A percentile compares a stretch with the other conserved stretches of the same genome.
phyloP scores from a whole-genome alignment of 139 green algal genomes.

The Edaphochlamys debaryana region DNA sequence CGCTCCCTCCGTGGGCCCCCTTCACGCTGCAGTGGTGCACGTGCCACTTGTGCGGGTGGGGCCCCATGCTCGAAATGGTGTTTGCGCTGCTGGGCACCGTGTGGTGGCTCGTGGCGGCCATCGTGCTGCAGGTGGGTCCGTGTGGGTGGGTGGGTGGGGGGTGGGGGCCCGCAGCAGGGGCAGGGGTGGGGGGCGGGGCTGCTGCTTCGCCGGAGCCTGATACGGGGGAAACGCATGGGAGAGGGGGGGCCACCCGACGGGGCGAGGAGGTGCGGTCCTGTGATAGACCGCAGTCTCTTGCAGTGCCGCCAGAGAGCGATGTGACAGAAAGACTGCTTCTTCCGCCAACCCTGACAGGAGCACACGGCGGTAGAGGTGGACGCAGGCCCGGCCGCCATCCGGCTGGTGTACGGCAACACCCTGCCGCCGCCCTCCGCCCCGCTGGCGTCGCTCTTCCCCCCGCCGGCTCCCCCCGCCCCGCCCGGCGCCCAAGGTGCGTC shows the following conservation, averaged over 20 bases:
- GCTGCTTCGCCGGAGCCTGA: too few species aligned
- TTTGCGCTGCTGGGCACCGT: conserved; percentile 17
- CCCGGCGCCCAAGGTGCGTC: too few species aligned
- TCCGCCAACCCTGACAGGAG: too few species aligned
- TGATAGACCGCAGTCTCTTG: too few species aligned
- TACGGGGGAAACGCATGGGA: too few species aligned
- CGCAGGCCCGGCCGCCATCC: background rate
- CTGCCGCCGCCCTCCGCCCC: background rate
- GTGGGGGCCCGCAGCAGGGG: background rate
- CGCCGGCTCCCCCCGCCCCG: background rate
- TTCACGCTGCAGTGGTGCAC: conserved; percentile 15
- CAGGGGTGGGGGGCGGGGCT: background rate
- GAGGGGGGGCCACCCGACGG: too few species aligned
- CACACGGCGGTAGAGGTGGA: background rate
- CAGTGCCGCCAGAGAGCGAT: too few species aligned
- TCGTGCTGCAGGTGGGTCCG: conserved; percentile 19
- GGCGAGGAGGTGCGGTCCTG: too few species aligned
- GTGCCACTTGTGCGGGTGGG: conserved; percentile 24
- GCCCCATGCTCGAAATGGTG: conserved; percentile 4
- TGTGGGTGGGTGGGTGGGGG: too few species aligned
- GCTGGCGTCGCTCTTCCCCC: background rate
- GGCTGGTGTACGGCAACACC: background rate
- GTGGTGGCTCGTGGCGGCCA: conserved; percentile 25
- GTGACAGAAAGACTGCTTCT: too few species aligned
- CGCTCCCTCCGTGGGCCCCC: too few species aligned